Base-by-base conservation (phyloP, 1,284 basidiomycete species). In the Ceratobasidium sp. region DNA sequence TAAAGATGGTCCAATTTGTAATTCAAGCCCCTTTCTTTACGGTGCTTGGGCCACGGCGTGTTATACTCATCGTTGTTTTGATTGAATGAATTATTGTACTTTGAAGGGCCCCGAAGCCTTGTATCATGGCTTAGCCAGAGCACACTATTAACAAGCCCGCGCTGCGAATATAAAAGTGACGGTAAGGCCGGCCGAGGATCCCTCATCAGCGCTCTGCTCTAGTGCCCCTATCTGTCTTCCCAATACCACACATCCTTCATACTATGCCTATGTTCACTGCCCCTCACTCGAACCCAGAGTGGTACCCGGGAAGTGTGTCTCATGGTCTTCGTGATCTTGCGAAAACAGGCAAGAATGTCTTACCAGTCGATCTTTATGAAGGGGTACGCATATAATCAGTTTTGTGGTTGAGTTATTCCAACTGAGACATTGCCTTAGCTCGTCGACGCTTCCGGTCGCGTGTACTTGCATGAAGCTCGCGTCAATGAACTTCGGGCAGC, bases 291-390 rank as follows among this genome's bases (percentile, higher is more conserved):
- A 51, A 19, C 19, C 50, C 15, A 24, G 19, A n/a, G 17, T 65
- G 63, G 63, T 65, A 65, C 29, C 63, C 63, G 2, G 47, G 48
- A 31, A 65, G 63, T 19, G n/a, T 65, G 8, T 65, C 63, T 8
- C 22, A 65, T 8, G 63, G 44, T 8, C 47, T 65, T 29, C 22
- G 63, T 15, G 31, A 5, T 50, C 47, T 65, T 7, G 45, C 63
- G 9, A 24, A 22, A 1, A 65, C 44, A 29, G 63, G 63, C 7
- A 50, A 65, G 15, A 47, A 19, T 4, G 19, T 65, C 5, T 24
- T 65, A 17, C 63, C 63, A 14, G 27, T 3, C 2, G 63, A 65
- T 51, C 27, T 65, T 29, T 47, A 41, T 47, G 27, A 65, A 29
- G 22, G 45, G 7, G 63, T 65, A 19, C 27, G 63, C 47, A 14